phyloP scores from a whole-genome alignment of 352 stramenopile species.

The Phytophthora citricola region DNA sequence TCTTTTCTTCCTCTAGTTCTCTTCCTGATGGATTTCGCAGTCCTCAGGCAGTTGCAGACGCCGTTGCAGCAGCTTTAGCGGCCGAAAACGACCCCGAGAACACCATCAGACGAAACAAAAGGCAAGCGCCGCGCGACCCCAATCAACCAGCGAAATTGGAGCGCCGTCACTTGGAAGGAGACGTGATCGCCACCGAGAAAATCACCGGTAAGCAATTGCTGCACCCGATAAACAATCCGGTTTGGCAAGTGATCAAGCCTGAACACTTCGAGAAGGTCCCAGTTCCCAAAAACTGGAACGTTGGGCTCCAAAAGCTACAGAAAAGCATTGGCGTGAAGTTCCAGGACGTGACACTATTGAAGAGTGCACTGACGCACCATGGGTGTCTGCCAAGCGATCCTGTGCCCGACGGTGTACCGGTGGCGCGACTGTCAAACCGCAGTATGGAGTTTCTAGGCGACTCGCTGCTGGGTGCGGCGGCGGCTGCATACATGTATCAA shows the following conservation, averaged over 20 bases:
- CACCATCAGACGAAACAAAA: slow-evolving; percentile 4
- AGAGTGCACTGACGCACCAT: slow-evolving; percentile 80
- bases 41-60: slow-evolving; percentile 42
- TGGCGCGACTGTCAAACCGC: slow-evolving; percentile 78
- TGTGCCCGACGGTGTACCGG: slow-evolving; percentile 46
- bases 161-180: slow-evolving; percentile 38
- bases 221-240: slow-evolving; percentile 36
- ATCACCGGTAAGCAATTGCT: slow-evolving; percentile 43
- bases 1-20: slow-evolving; percentile 27
- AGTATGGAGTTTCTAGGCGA: slow-evolving; percentile 87
- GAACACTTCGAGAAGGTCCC: slow-evolving; percentile 64
- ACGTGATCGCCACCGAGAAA: slow-evolving; percentile 33
- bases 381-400: slow-evolving; percentile 58
- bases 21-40: slow-evolving; percentile 41
- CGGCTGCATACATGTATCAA: slow-evolving; percentile 78
- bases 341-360: slow-evolving; percentile 57
- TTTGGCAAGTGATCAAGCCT: slow-evolving; percentile 61
- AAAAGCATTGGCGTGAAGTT: slow-evolving; percentile 68
- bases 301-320: slow-evolving; percentile 57
- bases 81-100: slow-evolving; percentile 18
- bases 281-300: slow-evolving; percentile 55
- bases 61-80: slow-evolving; percentile 36
- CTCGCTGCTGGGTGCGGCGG: slow-evolving; percentile 71
- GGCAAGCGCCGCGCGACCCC: slow-evolving; percentile 17
- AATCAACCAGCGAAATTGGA: slow-evolving; percentile 20